Percentiles rank a stretch among this genome's conserved stretches.
Conservation (phyloP, 805 yeast genomes). For the Candida silvicultrix region DNA sequence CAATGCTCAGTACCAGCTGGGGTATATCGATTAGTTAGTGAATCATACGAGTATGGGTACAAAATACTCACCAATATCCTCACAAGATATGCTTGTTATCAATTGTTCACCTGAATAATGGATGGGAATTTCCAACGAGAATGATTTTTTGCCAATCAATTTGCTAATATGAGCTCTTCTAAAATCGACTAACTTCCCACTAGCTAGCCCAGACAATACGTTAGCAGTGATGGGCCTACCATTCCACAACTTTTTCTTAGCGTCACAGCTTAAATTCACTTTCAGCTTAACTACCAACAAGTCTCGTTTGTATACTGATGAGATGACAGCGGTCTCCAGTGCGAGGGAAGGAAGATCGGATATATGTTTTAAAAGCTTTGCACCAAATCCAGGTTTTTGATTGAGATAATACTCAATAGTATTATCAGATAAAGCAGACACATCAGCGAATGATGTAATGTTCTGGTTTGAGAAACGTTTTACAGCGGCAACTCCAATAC, state of each 20-base stretch:
- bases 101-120: slow-evolving; percentile 17
- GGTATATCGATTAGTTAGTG: no score
- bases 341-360: slow-evolving; percentile 30
- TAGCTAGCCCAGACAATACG: slow-evolving; percentile 22
- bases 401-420: slow-evolving; percentile 37
- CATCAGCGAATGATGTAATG: slow-evolving; percentile 27
- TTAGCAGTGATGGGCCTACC: slow-evolving; percentile 26
- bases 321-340: slow-evolving; percentile 16
- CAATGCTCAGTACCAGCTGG: slow-evolving; percentile 21
- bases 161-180: slow-evolving; percentile 30
- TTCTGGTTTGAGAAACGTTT: slow-evolving; percentile 31
- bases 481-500: slow-evolving; percentile 36
- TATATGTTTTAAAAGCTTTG: slow-evolving; percentile 29
- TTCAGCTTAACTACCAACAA: slow-evolving; percentile 17
- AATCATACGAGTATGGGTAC: no score
- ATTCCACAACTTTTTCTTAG: slow-evolving; percentile 25
- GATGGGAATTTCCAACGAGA: slow-evolving; percentile 21
- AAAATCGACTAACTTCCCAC: slow-evolving; percentile 37
- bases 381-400: slow-evolving; percentile 34
- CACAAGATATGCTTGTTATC: slow-evolving; percentile 28
- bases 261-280: slow-evolving; percentile 11
- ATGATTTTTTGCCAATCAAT: slow-evolving; percentile 20
- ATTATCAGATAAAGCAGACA: slow-evolving; percentile 22
- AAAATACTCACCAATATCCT: slow-evolving; percentile 26
- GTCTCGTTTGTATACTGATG: slow-evolving; percentile 2